A percentile compares a stretch with the other conserved stretches of the same genome.
These are phyloP conservation scores for Cladosporium sp. DNA, from an alignment of 2,329 filamentous ascomycete genomes.

Conservation along the genomic window DNA sequence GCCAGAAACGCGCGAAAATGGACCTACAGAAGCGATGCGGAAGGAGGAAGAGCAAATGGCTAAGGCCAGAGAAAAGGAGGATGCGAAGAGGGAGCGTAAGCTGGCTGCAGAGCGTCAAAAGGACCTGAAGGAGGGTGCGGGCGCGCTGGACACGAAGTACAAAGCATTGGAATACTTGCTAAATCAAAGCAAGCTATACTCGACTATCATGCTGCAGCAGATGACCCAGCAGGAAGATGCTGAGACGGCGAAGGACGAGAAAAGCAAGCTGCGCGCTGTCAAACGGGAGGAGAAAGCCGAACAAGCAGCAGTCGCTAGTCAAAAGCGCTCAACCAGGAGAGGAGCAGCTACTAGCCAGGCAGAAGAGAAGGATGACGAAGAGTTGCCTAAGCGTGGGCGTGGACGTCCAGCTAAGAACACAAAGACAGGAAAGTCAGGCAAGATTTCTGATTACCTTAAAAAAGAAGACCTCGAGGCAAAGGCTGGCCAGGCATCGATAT, in stretches of 20 bases:
- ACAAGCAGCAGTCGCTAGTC: constrained; percentile 41
- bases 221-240: constrained; percentile 50
- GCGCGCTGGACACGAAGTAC: constrained; percentile 47
- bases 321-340: constrained; percentile 44
- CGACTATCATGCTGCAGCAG: constrained; percentile 49
- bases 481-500: constrained; percentile 50
- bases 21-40: constrained; percentile 39
- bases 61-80: constrained; percentile 38
- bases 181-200: constrained; percentile 51
- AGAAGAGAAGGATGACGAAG: constrained; percentile 14
- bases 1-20: constrained; percentile 26
- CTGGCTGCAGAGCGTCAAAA: constrained; percentile 43
- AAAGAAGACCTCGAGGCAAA: constrained; percentile 55
- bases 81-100: constrained; percentile 41
- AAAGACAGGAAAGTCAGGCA: constrained; percentile 33
- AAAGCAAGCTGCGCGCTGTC: constrained; percentile 40
- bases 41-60: constrained; percentile 45
- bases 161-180: constrained; percentile 50
- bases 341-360: constrained; percentile 20
- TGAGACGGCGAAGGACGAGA: constrained; percentile 43
- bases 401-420: constrained; percentile 34
- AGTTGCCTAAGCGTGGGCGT: constrained; percentile 19
- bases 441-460: constrained; percentile 58
- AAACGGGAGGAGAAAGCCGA: constrained; percentile 47
- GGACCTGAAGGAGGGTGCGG: constrained; percentile 43